Evolutionary conservation across 306 rosid genomes (phyloP), one percentile per base, ranked within the genome.

Genomic region (Malus sylvestris): DNA sequence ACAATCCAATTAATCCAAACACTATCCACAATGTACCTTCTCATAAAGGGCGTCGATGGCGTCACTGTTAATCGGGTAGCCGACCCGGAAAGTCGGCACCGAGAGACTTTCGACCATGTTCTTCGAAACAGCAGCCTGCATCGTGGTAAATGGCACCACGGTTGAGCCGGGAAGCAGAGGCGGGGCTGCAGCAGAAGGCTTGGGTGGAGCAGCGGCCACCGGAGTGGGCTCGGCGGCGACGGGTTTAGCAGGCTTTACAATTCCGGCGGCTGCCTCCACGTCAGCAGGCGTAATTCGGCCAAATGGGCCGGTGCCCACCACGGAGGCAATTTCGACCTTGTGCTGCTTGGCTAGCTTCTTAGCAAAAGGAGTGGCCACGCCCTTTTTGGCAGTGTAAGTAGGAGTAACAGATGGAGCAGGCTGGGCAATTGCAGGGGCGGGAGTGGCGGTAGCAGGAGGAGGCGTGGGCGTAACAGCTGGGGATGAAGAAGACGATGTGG

Each of bases 311-410:
- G 90, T 82, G 20, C 98, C 97, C 1, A 74, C 86, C 13, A 93
- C 81, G 9, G 94, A 82, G 63, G 69, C 87, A 73, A 93, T 80
- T 22, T 88, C 88, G 35, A 93, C 86, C 86, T 91, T 90, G 85
- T 93, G 90, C 72, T 91, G 98, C 82, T 91, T 93, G 15, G 98
- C 97, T 8, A 93, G 87, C 85, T 91, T 93, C 83, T 87, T 93
- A 8, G 98, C 97, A 20, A 67, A 85, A 2, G 98, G 98, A n/a
- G 98, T 93, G 3, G 93, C 98, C 58, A 91, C 93, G n/a, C 68
- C 71, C 93, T 90, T 93, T 68, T 81, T 66, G 4, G 91, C 91
- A 35, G 49, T n/a, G 76, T 51, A 51, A 51, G 19, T 49, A 49
- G 71, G 71, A 6, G 85, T 53, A 18, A 85, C 46, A 8, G 90